Evolutionary conservation across 305 asterid genomes (phyloP).

Genomic region (Fraxinus platypoda): DNA sequence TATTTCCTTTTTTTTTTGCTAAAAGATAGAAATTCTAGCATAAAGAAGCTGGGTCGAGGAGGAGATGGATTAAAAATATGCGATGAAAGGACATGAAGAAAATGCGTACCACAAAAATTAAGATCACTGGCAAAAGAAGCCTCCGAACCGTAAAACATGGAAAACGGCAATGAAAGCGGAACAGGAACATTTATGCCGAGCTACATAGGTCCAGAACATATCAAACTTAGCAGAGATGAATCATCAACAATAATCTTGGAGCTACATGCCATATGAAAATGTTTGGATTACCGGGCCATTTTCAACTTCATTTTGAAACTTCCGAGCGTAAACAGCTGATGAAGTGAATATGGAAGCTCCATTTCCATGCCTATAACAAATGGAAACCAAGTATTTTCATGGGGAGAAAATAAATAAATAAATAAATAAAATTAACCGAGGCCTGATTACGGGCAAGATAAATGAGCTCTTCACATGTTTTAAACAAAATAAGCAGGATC

Average conservation of each 20-base stretch:
- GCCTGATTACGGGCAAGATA: not conserved
- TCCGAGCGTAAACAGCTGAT: constrained; percentile 22
- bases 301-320: constrained; percentile 33
- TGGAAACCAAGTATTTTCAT: not conserved
- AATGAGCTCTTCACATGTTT: not conserved
- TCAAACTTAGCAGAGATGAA: not conserved
- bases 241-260: not conserved
- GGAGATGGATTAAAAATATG: not conserved
- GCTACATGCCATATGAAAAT: not conserved
- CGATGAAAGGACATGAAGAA: no score
- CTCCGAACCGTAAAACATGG: constrained; percentile 28
- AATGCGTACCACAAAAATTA: constrained; percentile 38
- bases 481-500: not conserved
- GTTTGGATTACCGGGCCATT: constrained; percentile 17
- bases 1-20: not conserved
- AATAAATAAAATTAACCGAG: not conserved
- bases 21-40: not conserved
- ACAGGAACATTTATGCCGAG: constrained; percentile 42
- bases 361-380: constrained; percentile 18
- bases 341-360: constrained; percentile 33
- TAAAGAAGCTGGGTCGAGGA: not conserved
- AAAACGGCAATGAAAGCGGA: constrained; percentile 35
- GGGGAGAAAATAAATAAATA: not conserved
- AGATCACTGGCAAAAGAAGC: constrained; percentile 38
- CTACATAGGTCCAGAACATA: constrained; percentile 22